These are phyloP conservation scores for Candida argentea DNA, from an alignment of 805 yeast species.

Conservation along the genomic window DNA sequence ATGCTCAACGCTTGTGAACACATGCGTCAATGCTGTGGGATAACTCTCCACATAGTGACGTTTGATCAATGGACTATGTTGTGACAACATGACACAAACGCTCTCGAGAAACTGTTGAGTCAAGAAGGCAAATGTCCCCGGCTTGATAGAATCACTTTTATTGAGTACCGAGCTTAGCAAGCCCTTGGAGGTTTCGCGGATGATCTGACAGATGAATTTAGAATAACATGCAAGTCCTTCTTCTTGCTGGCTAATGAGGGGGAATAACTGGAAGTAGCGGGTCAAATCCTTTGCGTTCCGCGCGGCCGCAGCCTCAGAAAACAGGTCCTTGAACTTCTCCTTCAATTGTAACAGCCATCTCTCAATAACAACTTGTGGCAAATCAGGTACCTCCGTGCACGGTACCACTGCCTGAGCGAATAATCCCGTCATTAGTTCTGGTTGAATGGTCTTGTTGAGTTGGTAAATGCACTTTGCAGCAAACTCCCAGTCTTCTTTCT, in stretches of 20 bases:
- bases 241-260: conserved; percentile 64
- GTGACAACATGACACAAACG: conserved; percentile 73
- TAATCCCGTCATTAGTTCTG: conserved; percentile 43
- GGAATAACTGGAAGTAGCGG: conserved; percentile 75
- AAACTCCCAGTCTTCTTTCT: conserved; percentile 57
- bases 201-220: conserved; percentile 73
- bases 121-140: conserved; percentile 51
- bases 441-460: conserved; percentile 37
- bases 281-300: conserved; percentile 66
- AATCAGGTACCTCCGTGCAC: conserved; percentile 72
- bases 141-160: conserved; percentile 14
- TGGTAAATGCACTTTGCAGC: conserved; percentile 61
- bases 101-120: conserved; percentile 68
- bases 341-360: conserved; percentile 54
- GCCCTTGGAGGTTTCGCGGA: conserved; percentile 66
- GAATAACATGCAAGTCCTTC: conserved; percentile 77
- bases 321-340: conserved; percentile 47
- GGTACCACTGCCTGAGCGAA: conserved; percentile 82
- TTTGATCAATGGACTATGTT: conserved; percentile 73
- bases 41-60: conserved; percentile 52
- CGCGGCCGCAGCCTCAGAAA: conserved; percentile 56
- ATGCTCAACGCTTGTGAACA: conserved; percentile 63
- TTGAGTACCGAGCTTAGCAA: conserved; percentile 38
- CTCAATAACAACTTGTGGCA: conserved; percentile 48
- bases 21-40: conserved; percentile 46